A percentile compares a stretch with the other conserved stretches of the same genome.
Evolutionary conservation across 1,284 basidiomycete species (phyloP).

Genomic region (Cryptococcus hybrid): DNA sequence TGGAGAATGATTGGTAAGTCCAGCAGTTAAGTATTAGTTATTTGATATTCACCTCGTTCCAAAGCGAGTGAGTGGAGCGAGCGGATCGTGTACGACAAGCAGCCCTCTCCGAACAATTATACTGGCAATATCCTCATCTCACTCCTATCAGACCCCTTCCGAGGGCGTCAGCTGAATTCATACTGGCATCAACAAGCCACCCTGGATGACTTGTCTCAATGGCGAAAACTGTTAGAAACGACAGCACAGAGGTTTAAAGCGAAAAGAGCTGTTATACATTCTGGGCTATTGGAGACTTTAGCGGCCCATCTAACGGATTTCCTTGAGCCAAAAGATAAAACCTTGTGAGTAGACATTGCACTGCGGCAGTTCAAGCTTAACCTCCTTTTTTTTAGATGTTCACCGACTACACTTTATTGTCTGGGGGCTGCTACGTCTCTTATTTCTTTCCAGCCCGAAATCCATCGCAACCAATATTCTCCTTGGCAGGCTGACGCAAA

Average conservation of each 20-base stretch:
- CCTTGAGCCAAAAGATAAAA: conserved; percentile 19
- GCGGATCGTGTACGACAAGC: conserved; percentile 21
- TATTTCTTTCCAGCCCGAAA: conserved; percentile 24
- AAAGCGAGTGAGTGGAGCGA: conserved; percentile 31
- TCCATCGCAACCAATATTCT: conserved; percentile 20
- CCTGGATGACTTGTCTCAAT: conserved; percentile 25
- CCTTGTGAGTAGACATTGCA: conserved; percentile 14
- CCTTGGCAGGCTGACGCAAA: conserved; percentile 34
- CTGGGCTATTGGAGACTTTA: conserved; percentile 41
- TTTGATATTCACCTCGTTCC: neutral
- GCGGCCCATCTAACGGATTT: conserved; percentile 40
- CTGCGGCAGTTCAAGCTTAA: neutral
- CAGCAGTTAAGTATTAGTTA: neutral
- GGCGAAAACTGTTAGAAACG: conserved; percentile 31
- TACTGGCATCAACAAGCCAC: conserved; percentile 31
- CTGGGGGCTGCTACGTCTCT: conserved; percentile 26
- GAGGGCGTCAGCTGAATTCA: conserved; percentile 23
- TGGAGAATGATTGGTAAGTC: conserved; percentile 37
- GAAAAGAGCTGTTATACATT: conserved; percentile 37
- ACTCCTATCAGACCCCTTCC: conserved; percentile 41
- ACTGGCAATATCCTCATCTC: conserved; percentile 41
- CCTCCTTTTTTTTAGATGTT: conserved; percentile 17
- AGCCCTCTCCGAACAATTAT: conserved; percentile 26
- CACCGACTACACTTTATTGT: conserved; percentile 39
- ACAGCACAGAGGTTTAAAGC: conserved; percentile 38